Evolutionary conservation across 2,329 filamentous ascomycete genomes (phyloP), one percentile per base, ranked within the genome.

Genomic region (Beauveria medogensis): DNA sequence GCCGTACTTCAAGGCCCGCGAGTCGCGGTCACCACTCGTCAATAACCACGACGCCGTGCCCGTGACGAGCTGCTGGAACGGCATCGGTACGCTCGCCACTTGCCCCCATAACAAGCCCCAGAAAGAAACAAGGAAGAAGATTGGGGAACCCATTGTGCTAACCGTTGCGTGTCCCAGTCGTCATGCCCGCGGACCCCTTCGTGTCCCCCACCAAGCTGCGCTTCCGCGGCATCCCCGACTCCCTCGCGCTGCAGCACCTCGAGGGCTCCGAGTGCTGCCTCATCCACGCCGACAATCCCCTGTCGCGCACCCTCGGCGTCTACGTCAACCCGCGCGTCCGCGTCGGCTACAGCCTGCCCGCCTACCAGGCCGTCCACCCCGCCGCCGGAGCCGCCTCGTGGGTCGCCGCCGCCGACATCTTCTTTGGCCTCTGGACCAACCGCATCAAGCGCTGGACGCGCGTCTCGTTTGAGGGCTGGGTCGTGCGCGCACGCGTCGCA

Each of bases 181-280:
- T 74, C 37, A 81, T 85, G 74, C 78, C 82, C 24, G 78, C 82
- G 0, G 74, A 75, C 9, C 82, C 84, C 0, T 86, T 86, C 67
- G 78, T 83, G 64, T 74, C 73, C 2, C 69, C 72, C 1, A 68
- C 68, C 3, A 66, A 67, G 51, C 69, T 90, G 0, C 77, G 74
- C n/a, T 90, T 90, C 71, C 83, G 88, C 10, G 86, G 80, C 5
- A 77, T 89, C 24, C 69, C 82, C 0, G 87, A 90, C 67, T 80
- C 78, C 4, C 80, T 93, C 1, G 84, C 83, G 2, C 68, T 71
- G 8, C 68, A 76, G 28, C 88, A 90, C 68, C 77, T 92, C 28
- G 90, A 92, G 71, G 89, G 80, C n/a, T 89, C 85, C 16, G 89
- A 92, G 72, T 92, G 89, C 75, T 92, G 90, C 71, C 81, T 92